Conservation (phyloP, 2,329 filamentous ascomycete genomes). For the Fusarium acutatum region DNA sequence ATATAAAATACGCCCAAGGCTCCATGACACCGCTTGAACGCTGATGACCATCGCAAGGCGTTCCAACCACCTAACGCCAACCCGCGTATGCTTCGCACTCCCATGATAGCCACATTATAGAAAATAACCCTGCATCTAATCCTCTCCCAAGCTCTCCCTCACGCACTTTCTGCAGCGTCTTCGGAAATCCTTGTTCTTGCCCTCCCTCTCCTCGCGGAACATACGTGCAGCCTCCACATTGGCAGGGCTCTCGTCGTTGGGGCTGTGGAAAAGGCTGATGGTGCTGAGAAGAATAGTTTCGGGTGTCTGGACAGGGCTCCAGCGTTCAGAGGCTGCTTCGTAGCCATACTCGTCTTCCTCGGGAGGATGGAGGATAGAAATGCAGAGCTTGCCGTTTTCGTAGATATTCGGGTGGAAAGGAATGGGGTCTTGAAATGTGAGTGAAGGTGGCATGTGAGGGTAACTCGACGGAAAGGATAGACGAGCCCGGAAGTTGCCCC, state of each 20-base stretch:
- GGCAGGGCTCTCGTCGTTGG: conserved; percentile 94
- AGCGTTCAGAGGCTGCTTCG: conserved; percentile 88
- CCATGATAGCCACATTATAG: background rate
- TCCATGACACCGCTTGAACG: conserved; percentile 35
- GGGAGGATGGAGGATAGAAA: conserved; percentile 94
- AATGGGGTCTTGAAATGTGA: conserved; percentile 85
- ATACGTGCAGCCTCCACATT: conserved; percentile 93
- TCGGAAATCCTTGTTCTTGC: conserved; percentile 75
- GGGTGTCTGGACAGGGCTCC: conserved; percentile 93
- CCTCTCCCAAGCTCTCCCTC: conserved; percentile 81
- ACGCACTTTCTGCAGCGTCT: conserved; percentile 81
- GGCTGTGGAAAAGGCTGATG: conserved; percentile 89
- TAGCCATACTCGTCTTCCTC: conserved; percentile 96
- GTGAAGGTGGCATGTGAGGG: conserved; percentile 85
- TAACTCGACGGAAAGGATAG: conserved; percentile 87
- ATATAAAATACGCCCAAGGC: conserved; percentile 24
- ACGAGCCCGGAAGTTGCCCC: conserved; percentile 89
- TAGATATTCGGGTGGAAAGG: conserved; percentile 97
- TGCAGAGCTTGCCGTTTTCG: conserved; percentile 86
- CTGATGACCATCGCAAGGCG: conserved; percentile 10
- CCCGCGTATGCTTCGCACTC: background rate
- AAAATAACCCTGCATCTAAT: conserved; percentile 47
- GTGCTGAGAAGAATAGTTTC: conserved; percentile 94
- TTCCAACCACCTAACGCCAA: conserved; percentile 19
- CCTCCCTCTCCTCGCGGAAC: conserved; percentile 79